Base-by-base conservation (phyloP, 805 yeast genomes). In the Nakazawaea wyomingensis region DNA sequence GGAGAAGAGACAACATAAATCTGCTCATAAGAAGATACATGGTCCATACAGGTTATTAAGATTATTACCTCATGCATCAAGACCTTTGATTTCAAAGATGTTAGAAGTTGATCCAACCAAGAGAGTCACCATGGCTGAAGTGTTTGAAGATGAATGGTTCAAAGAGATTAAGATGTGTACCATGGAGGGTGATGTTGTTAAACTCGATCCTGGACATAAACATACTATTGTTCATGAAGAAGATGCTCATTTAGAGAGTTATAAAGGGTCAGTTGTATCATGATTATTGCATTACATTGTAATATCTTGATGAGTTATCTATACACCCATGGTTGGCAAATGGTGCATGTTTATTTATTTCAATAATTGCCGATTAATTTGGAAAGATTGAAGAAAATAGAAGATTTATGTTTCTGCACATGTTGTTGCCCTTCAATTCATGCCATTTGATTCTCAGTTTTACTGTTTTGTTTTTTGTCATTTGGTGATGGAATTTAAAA, bases 11-110 rank as follows among this genome's bases (percentile, higher is more conserved):
- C 65, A 63, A 27, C 51, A 56, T 4, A 65, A 65, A 47, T 68
- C 71, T 50, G 52, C 66, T 28, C 65, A 61, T 52, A 77, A 76
- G 51, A 81, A 79, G 48, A 78, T 84, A 19, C 89, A 84, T 54
- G 95, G 95, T 5, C 91, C 93, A 9, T 85, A 85, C 62, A 69
- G 95, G 57, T 65, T 85, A 50, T 77, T 85, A 82, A 75, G 95
- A 62, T 65, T 85, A 39, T 63, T 85, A 29, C 95, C 95, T 4
- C 95, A 85, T 59, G 89, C 91, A 6, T 68, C 93, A 13, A 73
- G 95, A 60, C 93, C 91, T 10, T 67, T 85, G 9, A 68, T 85
- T 24, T 80, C 84, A 19, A 70, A 64, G 46, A 83, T 85, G 80
- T 62, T 85, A 21, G 70, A 70, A 40, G 67, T 82, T 13, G 86